Evolutionary conservation across 2,329 filamentous ascomycete genomes (phyloP), one percentile per base, ranked within the genome.

Genomic region (Fusarium marasasianum): DNA sequence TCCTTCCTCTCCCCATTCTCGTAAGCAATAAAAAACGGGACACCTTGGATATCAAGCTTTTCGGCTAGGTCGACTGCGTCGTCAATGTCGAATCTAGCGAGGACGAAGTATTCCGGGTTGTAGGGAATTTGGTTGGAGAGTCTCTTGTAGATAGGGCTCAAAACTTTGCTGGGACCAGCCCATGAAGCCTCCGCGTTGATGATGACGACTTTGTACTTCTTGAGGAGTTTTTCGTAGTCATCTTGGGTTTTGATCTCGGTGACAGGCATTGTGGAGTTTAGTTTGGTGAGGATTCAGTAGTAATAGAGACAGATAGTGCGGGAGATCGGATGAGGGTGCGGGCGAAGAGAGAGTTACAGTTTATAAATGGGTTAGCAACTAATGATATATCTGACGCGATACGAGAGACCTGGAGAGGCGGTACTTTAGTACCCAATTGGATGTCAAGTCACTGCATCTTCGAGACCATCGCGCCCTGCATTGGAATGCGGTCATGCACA

Each of bases 241-340:
- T 20, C 22, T 13, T 38, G 24, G 2, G 2, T 31, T 7, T 57
- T 9, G 5, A 57, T 57, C 4, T 43, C 4, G 6, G 10, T 37
- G 35, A 66, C 13, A 2, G 50, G n/a, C 50, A 38, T 53, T 15
- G 0, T 12, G 18, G 3, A 3, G 18, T 38, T 11, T 38, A 3
- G 6, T 4, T 35, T 20, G 22, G 4, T 3, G 1, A 3, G 22
- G 6, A 8, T 4, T 20, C 0, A 11, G 4, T 14, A 5, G 1
- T 18, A 7, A 35, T 24, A 6, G 1, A 11, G 22, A 20, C 26
- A 4, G 26, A 20, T 10, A 24, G 18, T 47, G 13, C 2, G 24
- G 2, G 8, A 5, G 14, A 22, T 11, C 22, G 9, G 9, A 11
- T 12, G 3, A 4, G 13, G 9, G 20, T 13, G 17, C 4, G 0